These are phyloP conservation scores for Gaeumannomyces sp. DNA, from an alignment of 2,329 filamentous ascomycete species.

Conservation along the genomic window DNA sequence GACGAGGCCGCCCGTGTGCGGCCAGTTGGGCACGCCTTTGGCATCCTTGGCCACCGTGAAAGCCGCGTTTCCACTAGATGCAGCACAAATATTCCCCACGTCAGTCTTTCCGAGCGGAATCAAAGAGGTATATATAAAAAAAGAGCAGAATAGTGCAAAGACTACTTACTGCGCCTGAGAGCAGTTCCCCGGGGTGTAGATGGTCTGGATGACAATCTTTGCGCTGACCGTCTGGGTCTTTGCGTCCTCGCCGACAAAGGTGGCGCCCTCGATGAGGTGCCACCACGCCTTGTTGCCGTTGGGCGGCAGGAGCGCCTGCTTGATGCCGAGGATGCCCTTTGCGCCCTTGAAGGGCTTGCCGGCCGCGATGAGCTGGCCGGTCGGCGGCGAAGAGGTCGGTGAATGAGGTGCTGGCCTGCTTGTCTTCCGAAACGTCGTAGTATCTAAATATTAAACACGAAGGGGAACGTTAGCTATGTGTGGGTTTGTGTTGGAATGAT, in stretches of 20 bases:
- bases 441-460: background rate
- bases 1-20: conserved; percentile 12
- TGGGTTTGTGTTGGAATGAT: too few species aligned
- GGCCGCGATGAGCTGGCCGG: conserved; percentile 11
- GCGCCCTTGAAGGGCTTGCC: conserved; percentile 7
- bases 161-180: conserved; percentile 14
- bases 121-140: background rate
- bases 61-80: conserved; percentile 12
- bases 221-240: conserved; percentile 12
- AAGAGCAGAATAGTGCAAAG: background rate
- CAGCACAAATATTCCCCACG: background rate
- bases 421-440: conserved; percentile 14
- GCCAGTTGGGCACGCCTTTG: conserved; percentile 12
- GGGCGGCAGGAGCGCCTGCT: conserved; percentile 12
- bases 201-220: conserved; percentile 14
- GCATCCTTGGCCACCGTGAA: conserved; percentile 13
- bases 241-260: conserved; percentile 12
- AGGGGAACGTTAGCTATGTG: background rate
- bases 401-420: conserved; percentile 10
- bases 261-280: conserved; percentile 13
- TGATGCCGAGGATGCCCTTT: conserved; percentile 10
- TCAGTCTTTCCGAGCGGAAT: background rate
- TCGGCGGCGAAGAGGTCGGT: conserved; percentile 12
- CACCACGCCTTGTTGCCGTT: conserved; percentile 15
- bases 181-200: conserved; percentile 13